Evolutionary conservation across 2,329 filamentous ascomycete species (phyloP), one percentile per base, ranked within the genome.

Genomic region (Passalora sequoiae): DNA sequence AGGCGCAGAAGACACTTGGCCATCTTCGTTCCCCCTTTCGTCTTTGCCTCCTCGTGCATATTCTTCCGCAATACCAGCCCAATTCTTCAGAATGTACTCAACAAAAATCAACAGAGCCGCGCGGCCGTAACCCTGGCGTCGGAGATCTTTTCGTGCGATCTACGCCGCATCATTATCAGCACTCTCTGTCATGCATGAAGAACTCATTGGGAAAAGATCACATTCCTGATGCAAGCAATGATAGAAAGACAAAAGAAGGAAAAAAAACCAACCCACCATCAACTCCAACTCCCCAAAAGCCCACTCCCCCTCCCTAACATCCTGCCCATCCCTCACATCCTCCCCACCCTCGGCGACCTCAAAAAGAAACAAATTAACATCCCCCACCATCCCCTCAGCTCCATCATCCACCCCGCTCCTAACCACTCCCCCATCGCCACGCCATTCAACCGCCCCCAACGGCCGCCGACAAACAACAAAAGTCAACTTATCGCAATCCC

Each of bases 271-370:
- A 33, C 30, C 7, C 6, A 36, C 33, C 89, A 95, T 94, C 51
- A 95, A 77, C 64, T 94, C 87, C 5, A 95, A 66, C 60, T 94
- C 89, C 17, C 85, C 89, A 3, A 83, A n/a, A n/a, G n/a, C 65
- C 7, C 73, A 53, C 19, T 31, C 39, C 17, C 53, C 49, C 27
- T 22, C 53, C 49, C 55, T 43, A 13, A 56, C 63, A 2, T 66
- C 66, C 0, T 71, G 69, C 0, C 76, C 73, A 17, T 59, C 55
- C 30, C 58, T 54, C 17, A 58, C 52, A 17, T 65, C 66, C 1
- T 71, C 69, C 0, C 71, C 70, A 0, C 77, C 75, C 0, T 72
- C 74, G 8, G n/a, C n/a, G n/a, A n/a, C n/a, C n/a, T n/a, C 48
- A 25, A 78, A 80, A 1, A 97, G 68, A 60, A 97, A 96, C 25